Conservation (phyloP, 208 protist species). For the Perkinsela sp. region DNA sequence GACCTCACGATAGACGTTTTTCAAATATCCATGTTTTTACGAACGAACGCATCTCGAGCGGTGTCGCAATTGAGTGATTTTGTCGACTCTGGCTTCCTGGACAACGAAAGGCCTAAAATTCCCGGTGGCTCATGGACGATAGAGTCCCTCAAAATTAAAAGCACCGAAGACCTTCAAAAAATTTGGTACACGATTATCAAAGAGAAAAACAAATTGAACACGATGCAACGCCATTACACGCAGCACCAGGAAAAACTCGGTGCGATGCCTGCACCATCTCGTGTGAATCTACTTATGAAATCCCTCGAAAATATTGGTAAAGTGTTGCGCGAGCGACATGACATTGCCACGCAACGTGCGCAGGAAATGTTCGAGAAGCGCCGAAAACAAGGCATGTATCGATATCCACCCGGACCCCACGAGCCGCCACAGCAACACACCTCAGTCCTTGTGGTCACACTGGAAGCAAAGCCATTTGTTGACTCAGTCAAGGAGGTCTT, state of each 20-base stretch:
- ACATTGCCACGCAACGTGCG: conserved; percentile 24
- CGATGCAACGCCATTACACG: conserved; percentile 45
- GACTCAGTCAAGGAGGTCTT: conserved; percentile 31
- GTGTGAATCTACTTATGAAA: conserved; percentile 38
- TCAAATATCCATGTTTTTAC: too few species aligned
- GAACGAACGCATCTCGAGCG: too few species aligned
- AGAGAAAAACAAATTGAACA: conserved; percentile 64
- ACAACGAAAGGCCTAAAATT: conserved; percentile 47
- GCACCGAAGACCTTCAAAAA: conserved; percentile 59
- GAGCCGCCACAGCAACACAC: conserved; percentile 26
- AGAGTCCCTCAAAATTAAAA: conserved; percentile 44
- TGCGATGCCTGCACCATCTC: conserved; percentile 46
- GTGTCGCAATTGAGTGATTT: conserved; percentile 17
- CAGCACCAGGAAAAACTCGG: conserved; percentile 59
- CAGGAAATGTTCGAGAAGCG: conserved; percentile 28
- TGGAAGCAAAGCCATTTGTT: conserved; percentile 26
- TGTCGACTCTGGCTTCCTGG: conserved; percentile 49
- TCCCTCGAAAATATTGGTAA: conserved; percentile 42
- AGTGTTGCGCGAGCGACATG: conserved; percentile 46
- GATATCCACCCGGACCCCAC: conserved; percentile 46
- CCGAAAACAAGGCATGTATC: conserved; percentile 25
- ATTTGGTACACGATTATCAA: conserved; percentile 64
- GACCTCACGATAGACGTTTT: too few species aligned
- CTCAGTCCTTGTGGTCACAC: conserved; percentile 17
- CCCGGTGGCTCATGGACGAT: conserved; percentile 54